Conservation (phyloP, 148 eudicot genomes). For the Pouteria glomerata region DNA sequence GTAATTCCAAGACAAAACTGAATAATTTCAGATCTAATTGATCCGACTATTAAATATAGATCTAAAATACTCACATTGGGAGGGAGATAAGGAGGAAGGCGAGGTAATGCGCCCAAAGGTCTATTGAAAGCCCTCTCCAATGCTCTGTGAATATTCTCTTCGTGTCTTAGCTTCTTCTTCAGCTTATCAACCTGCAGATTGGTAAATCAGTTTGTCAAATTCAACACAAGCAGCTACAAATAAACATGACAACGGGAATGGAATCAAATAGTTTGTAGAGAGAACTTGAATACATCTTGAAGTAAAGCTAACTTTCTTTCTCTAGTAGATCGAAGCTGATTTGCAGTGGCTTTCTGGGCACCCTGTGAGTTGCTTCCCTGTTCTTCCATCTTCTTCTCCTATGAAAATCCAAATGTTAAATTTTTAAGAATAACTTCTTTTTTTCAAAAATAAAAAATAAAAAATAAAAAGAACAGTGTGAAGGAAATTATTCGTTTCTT, state of each 20-base stretch:
- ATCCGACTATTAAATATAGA: constrained; percentile 3
- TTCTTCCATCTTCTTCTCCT: constrained; percentile 42
- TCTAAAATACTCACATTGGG: constrained; percentile 45
- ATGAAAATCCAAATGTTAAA: constrained; percentile 5
- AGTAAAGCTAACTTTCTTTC: constrained; percentile 60
- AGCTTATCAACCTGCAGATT: constrained; percentile 76
- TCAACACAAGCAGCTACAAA: background rate
- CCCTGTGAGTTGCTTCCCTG: constrained; percentile 29
- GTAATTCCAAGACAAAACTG: background rate
- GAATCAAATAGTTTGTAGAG: background rate
- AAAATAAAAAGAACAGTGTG: background rate
- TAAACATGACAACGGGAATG: background rate
- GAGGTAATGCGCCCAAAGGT: constrained; percentile 85
- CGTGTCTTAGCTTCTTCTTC: constrained; percentile 81
- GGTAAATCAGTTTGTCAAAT: background rate
- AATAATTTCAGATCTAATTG: background rate
- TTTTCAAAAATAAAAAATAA: no score
- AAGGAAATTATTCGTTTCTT: constrained; percentile 9
- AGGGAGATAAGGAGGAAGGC: constrained; percentile 91
- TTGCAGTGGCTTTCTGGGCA: constrained; percentile 22
- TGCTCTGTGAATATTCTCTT: constrained; percentile 90
- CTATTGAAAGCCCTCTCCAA: constrained; percentile 79
- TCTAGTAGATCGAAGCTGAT: constrained; percentile 29
- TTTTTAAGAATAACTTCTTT: background rate
- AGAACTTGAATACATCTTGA: constrained; percentile 58